Evolutionary conservation across 345 rosid species (phyloP).

Genomic region (Turnera subulata): DNA sequence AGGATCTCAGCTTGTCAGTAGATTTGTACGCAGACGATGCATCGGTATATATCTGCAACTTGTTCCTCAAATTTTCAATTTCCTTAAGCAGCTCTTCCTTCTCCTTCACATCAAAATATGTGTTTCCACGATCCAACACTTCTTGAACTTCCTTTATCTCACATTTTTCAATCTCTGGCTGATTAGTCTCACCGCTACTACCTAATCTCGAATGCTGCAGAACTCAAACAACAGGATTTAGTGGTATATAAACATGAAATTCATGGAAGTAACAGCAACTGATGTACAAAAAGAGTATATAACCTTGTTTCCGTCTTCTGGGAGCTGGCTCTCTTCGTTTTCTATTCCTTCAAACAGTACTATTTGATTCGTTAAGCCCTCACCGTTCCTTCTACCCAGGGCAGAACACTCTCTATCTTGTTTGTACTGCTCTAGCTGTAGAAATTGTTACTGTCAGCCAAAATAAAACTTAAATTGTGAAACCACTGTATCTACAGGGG

Average conservation of each 20-base stretch:
- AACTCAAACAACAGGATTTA: conserved; percentile 4
- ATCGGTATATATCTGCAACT: conserved; percentile 48
- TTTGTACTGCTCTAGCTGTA: conserved; percentile 60
- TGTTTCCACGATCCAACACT: conserved; percentile 24
- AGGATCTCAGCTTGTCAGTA: conserved; percentile 62
- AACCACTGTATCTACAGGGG: not conserved
- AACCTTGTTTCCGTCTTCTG: conserved; percentile 36
- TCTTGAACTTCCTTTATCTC: conserved; percentile 52
- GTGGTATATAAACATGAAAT: not conserved
- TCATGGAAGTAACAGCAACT: not conserved
- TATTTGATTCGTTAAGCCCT: conserved; percentile 20
- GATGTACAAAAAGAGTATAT: conserved; percentile 7
- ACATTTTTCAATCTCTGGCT: conserved; percentile 30
- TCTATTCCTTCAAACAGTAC: conserved; percentile 26
- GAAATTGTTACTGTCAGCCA: conserved; percentile 12
- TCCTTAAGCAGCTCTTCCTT: conserved; percentile 81
- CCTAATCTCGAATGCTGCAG: conserved; percentile 7
- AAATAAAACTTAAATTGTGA: not conserved
- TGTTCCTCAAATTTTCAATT: conserved; percentile 59
- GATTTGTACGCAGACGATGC: conserved; percentile 49
- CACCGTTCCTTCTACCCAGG: not conserved
- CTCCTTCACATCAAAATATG: conserved; percentile 43
- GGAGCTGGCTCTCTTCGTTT: conserved; percentile 18
- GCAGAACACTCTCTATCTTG: conserved; percentile 24
- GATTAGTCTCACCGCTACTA: conserved; percentile 10